phyloP scores from a whole-genome alignment of 2,329 filamentous ascomycete genomes.

The Talaromyces piceae region DNA sequence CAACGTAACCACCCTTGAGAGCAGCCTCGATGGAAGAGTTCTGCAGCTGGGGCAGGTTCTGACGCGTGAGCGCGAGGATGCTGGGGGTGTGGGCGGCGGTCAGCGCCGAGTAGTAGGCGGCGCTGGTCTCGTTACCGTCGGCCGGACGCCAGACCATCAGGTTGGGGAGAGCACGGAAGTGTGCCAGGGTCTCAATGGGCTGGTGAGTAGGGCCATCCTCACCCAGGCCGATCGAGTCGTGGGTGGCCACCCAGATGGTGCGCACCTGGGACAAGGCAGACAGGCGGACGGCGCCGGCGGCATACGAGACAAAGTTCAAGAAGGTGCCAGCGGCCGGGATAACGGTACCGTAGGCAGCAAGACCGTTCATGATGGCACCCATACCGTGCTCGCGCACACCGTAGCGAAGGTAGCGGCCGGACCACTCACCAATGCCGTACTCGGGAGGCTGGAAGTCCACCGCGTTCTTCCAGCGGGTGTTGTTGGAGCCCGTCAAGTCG shows the following conservation, averaged over 20 bases:
- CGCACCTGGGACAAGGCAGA: conserved; percentile 87
- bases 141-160: conserved; percentile 99
- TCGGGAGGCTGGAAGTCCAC: conserved; percentile 93
- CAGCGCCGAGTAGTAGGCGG: conserved; percentile 92
- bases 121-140: conserved; percentile 96
- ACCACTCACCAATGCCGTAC: conserved; percentile 78
- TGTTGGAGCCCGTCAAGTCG: conserved; percentile 96
- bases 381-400: conserved; percentile 47
- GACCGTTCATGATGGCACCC: conserved; percentile 57
- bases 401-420: conserved; percentile 69
- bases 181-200: conserved; percentile 94
- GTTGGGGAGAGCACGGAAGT: conserved; percentile 98
- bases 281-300: conserved; percentile 87
- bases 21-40: conserved; percentile 82
- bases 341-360: conserved; percentile 89
- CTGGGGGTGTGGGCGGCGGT: conserved; percentile 84
- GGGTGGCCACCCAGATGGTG: conserved; percentile 90
- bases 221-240: conserved; percentile 98
- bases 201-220: conserved; percentile 98
- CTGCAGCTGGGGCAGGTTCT: conserved; percentile 98
- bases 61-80: conserved; percentile 89
- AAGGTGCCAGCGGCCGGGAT: conserved; percentile 94
- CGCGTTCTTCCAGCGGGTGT: conserved; percentile 95
- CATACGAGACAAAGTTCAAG: conserved; percentile 99
- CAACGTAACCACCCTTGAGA: conserved; percentile 91